Evolutionary conservation across 768 basidiomycete genomes (phyloP), one percentile per base, ranked within the genome.

Genomic region (Lactarius evosmus): DNA sequence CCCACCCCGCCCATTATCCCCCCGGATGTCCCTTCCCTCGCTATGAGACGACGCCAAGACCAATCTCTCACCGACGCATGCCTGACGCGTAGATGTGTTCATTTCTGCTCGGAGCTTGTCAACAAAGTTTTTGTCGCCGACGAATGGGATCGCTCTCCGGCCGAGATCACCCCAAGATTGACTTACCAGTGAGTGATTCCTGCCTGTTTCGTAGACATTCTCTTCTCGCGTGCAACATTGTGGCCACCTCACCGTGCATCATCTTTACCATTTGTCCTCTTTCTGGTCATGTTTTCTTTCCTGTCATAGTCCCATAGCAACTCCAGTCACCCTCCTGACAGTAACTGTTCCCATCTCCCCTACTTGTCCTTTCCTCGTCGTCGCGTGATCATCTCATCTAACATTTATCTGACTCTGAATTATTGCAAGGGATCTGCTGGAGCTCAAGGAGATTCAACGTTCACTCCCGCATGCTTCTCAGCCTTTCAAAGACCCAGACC

Each of bases 71-170:
- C 55, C 7, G 64, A 64, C 12, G 56, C 7, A 32, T 62, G 65
- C 25, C 53, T 69, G 19, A 7, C 52, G 27, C 70, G 79, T 65
- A 88, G 89, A 74, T 80, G 79, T 34, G 89, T 91, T 33, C 81
- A 81, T 8, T 91, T 89, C 67, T 81, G 83, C 51, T 76, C 76
- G 12, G 78, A 78, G 3, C 76, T 81, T 2, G 81, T 79, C 14
- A 84, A 87, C 63, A 79, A 88, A 71, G 77, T 91, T 11, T 81
- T 81, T 70, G 73, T 79, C 33, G 89, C 87, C 3, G 89, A 91
- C 72, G 87, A 88, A 61, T 91, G 89, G 89, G 89, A 91, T 72
- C 80, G 89, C 17, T 88, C 87, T 1, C 89, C 89, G 3, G 79
- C 80, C 2, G 85, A 88, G 44, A 84, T 87, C 29, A 81, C 86